Base-by-base conservation (phyloP, 2,329 filamentous ascomycete species). In the Trichoderma polysporum region DNA sequence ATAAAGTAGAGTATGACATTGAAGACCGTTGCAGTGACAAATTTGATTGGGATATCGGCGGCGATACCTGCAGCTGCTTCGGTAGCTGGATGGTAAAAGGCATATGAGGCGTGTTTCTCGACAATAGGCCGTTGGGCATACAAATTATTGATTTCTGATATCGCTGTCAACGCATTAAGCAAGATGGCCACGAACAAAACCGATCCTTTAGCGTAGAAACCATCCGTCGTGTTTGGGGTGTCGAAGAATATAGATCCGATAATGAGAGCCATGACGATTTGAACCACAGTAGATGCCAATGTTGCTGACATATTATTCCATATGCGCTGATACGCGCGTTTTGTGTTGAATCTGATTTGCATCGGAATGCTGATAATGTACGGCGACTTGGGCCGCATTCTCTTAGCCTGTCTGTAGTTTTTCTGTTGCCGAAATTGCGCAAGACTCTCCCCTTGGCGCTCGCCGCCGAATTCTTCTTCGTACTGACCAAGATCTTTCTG, bases 241-340 rank as follows among this genome's bases (percentile, higher is more conserved):
- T 81, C 81, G 71, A 79, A 90, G 74, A 87, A 90, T 61, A 89
- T 82, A 1, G 84, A 87, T 19, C 86, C 87, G 50, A 90, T 82
- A 67, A 90, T 87, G 31, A 90, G 79, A 29, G 86, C 83, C 76
- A 88, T 81, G 70, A 88, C 71, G 50, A 87, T 71, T 45, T 88
- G 81, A 12, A 82, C 81, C 19, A 79, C 70, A 8, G 82, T 79
- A 1, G 79, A 78, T 0, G 83, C 81, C 0, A 80, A 72, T 0
- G 84, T 85, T 0, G 83, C 81, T 0, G 82, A 74, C 13, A 81
- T 81, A 71, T 88, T 81, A 72, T 83, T 82, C 81, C 79, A 83
- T 59, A 87, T 81, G 15, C 84, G 79, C 68, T 85, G 82, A 67
- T 83, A 84, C 9, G 85, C 80, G 45, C 85, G 75, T 66, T 78